A percentile compares a stretch with the other conserved stretches of the same genome.
phyloP scores from a whole-genome alignment of 164 flowering plant species.

The Protea cynaroides region DNA sequence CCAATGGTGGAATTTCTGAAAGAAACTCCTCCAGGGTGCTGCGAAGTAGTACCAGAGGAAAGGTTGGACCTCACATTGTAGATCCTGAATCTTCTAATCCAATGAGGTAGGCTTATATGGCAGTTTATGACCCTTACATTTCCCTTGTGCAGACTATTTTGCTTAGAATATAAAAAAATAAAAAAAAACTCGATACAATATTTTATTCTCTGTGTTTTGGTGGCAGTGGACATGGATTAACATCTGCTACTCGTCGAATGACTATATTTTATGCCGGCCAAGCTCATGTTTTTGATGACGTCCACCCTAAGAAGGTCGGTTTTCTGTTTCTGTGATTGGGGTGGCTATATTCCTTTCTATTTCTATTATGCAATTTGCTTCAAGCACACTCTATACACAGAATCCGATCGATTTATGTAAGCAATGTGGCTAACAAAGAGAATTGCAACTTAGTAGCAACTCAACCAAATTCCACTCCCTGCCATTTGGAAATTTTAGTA shows the following conservation, averaged over 20 bases:
- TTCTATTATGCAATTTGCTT: neutral
- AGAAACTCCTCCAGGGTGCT: slow-evolving; percentile 31
- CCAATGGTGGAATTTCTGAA: slow-evolving; percentile 30
- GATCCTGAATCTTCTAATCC: slow-evolving; percentile 47
- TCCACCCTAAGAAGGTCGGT: slow-evolving; percentile 79
- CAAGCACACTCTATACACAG: neutral
- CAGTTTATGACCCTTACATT: neutral
- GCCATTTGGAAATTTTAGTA: too few species aligned
- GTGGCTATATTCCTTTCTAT: neutral
- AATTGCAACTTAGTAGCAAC: too few species aligned
- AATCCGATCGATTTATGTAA: neutral
- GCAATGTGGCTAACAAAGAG: too few species aligned
- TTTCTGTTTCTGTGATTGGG: neutral
- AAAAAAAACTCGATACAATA: neutral
- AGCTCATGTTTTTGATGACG: slow-evolving; percentile 96
- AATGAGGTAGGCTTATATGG: slow-evolving; percentile 31
- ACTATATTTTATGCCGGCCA: slow-evolving; percentile 95
- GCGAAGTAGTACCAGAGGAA: slow-evolving; percentile 32
- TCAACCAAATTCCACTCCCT: too few species aligned
- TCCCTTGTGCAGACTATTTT: neutral
- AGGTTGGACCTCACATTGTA: slow-evolving; percentile 25
- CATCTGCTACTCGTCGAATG: slow-evolving; percentile 64
- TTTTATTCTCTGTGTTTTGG: neutral
- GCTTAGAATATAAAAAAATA: neutral
- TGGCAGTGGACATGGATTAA: slow-evolving; percentile 44